Conservation (phyloP, 179 eudicot species). For the Actinidia chinensis region DNA sequence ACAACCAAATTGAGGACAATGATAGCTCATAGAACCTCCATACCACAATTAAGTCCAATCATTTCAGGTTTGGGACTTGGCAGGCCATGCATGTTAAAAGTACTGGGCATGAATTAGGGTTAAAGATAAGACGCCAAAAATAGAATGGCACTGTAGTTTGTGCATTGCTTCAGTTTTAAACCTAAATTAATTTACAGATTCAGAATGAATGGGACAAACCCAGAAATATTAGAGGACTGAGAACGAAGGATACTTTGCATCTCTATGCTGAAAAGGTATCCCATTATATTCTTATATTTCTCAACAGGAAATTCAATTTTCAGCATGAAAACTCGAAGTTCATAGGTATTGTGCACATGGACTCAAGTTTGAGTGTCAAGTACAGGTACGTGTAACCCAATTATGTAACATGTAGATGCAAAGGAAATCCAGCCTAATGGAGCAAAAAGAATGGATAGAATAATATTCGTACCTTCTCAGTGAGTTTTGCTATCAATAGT, state of each 20-base stretch:
- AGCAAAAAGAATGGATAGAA: background rate
- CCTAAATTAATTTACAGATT: background rate
- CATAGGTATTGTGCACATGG: background rate
- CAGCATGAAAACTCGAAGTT: background rate
- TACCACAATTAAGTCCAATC: background rate
- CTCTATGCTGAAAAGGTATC: background rate
- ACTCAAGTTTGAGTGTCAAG: background rate
- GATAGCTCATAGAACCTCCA: background rate
- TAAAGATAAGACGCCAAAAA: constrained; percentile 7
- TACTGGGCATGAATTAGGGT: background rate
- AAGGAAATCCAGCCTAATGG: background rate
- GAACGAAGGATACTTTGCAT: background rate
- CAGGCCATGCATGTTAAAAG: background rate
- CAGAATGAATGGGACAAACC: background rate
- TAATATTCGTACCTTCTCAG: constrained; percentile 59
- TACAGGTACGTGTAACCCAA: background rate
- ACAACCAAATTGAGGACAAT: background rate
- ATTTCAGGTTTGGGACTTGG: background rate
- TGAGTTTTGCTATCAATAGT: constrained; percentile 71
- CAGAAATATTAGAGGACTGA: background rate
- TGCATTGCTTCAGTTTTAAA: background rate
- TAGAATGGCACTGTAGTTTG: background rate
- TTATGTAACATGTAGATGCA: background rate
- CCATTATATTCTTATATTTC: background rate
- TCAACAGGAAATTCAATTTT: background rate